A percentile compares a stretch with the other conserved stretches of the same genome.
Conservation (phyloP, 164 flowering plant species). For the Warburgia ugandensis region DNA sequence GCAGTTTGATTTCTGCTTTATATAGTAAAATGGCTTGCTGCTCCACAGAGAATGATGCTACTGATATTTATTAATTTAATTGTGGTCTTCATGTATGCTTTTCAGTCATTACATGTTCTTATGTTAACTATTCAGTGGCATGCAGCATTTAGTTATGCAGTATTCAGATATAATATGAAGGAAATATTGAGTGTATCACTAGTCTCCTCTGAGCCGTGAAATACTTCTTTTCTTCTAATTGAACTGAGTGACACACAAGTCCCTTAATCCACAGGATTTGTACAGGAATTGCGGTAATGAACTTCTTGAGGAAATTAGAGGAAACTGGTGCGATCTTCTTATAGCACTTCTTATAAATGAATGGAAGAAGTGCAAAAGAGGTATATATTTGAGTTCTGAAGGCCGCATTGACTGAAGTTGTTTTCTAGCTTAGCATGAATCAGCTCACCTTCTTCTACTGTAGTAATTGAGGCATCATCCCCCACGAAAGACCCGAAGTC, state of each 20-base stretch:
- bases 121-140: too few relatives aligned
- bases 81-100: too few relatives aligned
- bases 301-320: conserved; percentile 53
- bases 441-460: conserved; percentile 20
- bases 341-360: conserved; percentile 58
- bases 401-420: not conserved
- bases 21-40: too few relatives aligned
- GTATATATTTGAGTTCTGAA: conserved; percentile 27
- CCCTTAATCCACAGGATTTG: conserved; percentile 41
- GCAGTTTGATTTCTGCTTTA: too few relatives aligned
- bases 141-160: too few relatives aligned
- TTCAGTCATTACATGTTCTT: too few relatives aligned
- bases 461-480: conserved; percentile 88
- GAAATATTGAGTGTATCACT: too few relatives aligned
- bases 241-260: conserved; percentile 10
- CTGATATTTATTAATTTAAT: too few relatives aligned
- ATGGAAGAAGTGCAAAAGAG: conserved; percentile 97
- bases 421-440: not conserved
- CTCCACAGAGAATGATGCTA: too few relatives aligned
- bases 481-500: conserved; percentile 71
- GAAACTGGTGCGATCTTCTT: conserved; percentile 77
- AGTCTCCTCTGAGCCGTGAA: too few relatives aligned
- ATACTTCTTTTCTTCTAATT: not conserved
- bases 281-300: conserved; percentile 34
- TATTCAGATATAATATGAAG: too few relatives aligned